These are phyloP conservation scores for Kazachstania sp. DNA, from an alignment of 1,139 yeast genomes.

Conservation along the genomic window DNA sequence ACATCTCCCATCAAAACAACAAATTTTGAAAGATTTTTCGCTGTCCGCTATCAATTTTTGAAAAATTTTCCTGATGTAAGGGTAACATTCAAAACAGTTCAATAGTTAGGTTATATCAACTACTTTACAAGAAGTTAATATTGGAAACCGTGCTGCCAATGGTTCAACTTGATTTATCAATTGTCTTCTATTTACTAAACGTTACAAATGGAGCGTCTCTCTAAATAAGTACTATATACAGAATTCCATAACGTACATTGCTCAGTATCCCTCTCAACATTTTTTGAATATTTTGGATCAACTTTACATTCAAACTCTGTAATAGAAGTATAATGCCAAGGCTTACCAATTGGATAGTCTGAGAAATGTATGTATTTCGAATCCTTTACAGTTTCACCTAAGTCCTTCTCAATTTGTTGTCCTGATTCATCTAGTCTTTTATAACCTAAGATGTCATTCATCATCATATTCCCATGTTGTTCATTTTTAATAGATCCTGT, in stretches of 20 bases:
- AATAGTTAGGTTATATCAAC: no score
- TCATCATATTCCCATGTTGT: slow-evolving; percentile 15
- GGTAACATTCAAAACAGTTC: background rate
- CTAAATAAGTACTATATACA: slow-evolving; percentile 13
- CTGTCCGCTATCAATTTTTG: background rate
- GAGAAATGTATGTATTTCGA: slow-evolving; percentile 29
- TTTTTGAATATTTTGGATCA: slow-evolving; percentile 3
- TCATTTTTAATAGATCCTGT: slow-evolving; percentile 23
- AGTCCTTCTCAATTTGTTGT: slow-evolving; percentile 7
- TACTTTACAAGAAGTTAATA: no score
- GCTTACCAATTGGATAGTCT: slow-evolving; percentile 27
- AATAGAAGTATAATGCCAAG: slow-evolving; percentile 24
- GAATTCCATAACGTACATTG: slow-evolving; percentile 18
- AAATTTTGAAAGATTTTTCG: no score
- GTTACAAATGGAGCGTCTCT: slow-evolving; percentile 8
- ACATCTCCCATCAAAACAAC: no score
- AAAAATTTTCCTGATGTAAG: slow-evolving; percentile 1
- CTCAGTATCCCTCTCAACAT: slow-evolving; percentile 5
- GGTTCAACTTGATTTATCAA: no score
- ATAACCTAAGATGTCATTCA: slow-evolving; percentile 25
- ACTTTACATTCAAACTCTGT: slow-evolving; percentile 19
- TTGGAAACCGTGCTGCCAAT: no score
- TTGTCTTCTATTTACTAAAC: background rate
- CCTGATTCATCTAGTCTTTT: slow-evolving; percentile 15
- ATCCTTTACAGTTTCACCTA: slow-evolving; percentile 10